Base-by-base conservation (phyloP, 2,329 filamentous ascomycete species). In the Cladorrhinum sp. region DNA sequence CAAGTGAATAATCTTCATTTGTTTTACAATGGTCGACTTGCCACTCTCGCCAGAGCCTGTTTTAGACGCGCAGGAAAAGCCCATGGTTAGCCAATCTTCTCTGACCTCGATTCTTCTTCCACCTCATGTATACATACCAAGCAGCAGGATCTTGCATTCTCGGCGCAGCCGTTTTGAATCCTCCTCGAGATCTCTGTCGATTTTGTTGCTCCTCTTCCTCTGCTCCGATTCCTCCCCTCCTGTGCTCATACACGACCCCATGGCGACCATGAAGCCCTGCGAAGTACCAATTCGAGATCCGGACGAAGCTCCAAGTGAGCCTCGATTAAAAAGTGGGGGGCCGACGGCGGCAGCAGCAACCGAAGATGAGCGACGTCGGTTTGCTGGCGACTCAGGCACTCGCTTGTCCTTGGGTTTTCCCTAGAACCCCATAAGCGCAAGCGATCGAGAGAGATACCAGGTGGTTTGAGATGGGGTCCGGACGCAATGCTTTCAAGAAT, bases 1-100 rank as follows among this genome's bases (percentile, higher is more conserved):
- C 71, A 98, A 89, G 73, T 99, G 95, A 72, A 99, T 98, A 70
- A 99, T 99, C 79, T 98, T 99, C 95, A 99, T 99, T 82, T 99
- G 95, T 78, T 99, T 99, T 69, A 99, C 95, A 71, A 99, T 98
- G 9, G 95, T 99, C 61, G 95, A 98, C 79, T 99, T 99, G 68
- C 95, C 95, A 77, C 94, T 98, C 80, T 99, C 95, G 67, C 95
- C 95, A 67, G 95, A 98, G 67, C 95, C 95, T 97, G 74, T 67
- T 10, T 49, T n/a, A n/a, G n/a, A n/a, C n/a, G n/a, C n/a, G n/a
- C n/a, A n/a, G n/a, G 24, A 28, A 36, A 54, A 24, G 16, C 30
- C 28, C 39, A 55, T 49, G 18, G 52, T 64, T 54, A 66, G 63
- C 55, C 20, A 30, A 20, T 21, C 21, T 20, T 12, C 10, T 36